phyloP scores from a whole-genome alignment of 2,329 filamentous ascomycete species.

The Exophiala sp. region DNA sequence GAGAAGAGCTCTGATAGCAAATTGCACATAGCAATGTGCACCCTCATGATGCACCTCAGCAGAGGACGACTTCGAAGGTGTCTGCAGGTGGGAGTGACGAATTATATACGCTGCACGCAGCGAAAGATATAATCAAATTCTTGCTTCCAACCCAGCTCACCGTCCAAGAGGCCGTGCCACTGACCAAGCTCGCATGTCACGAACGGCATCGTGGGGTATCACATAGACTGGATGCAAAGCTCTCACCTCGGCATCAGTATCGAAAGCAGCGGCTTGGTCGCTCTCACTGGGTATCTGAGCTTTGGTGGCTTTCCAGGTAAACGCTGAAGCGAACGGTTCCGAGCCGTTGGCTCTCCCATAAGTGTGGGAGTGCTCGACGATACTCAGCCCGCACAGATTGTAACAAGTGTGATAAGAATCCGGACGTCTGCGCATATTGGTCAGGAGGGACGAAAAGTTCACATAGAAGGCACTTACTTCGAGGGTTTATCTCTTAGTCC shows the following conservation, averaged over 20 bases:
- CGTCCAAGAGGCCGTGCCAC: slow-evolving; percentile 49
- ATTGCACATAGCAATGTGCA: too few relatives aligned
- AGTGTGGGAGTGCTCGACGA: slow-evolving; percentile 65
- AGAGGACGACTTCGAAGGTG: too few relatives aligned
- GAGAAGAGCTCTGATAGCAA: too few relatives aligned
- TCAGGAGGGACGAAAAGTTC: slow-evolving; percentile 25
- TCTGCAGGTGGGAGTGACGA: too few relatives aligned
- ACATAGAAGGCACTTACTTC: slow-evolving; percentile 57
- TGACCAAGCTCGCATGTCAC: slow-evolving; percentile 64
- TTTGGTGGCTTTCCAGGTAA: slow-evolving; percentile 39
- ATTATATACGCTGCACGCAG: too few relatives aligned
- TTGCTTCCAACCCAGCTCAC: slow-evolving; percentile 1
- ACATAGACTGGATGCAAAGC: slow-evolving; percentile 81
- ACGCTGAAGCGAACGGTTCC: slow-evolving; percentile 35
- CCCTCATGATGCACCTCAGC: too few relatives aligned
- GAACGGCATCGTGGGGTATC: slow-evolving; percentile 68
- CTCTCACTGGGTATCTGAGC: slow-evolving; percentile 46
- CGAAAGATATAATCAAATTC: too few relatives aligned
- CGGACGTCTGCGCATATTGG: slow-evolving; percentile 53
- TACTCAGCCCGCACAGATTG: slow-evolving; percentile 79
- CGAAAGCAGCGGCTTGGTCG: slow-evolving; percentile 28
- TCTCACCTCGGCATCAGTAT: slow-evolving; percentile 45
- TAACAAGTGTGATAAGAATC: slow-evolving; percentile 95
- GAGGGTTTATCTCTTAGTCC: slow-evolving; percentile 91
- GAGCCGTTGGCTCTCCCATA: slow-evolving; percentile 35